Percentiles rank a stretch among this genome's conserved stretches.
phyloP scores from a whole-genome alignment of 768 basidiomycete genomes.

The Pisolithus microcarpus region DNA sequence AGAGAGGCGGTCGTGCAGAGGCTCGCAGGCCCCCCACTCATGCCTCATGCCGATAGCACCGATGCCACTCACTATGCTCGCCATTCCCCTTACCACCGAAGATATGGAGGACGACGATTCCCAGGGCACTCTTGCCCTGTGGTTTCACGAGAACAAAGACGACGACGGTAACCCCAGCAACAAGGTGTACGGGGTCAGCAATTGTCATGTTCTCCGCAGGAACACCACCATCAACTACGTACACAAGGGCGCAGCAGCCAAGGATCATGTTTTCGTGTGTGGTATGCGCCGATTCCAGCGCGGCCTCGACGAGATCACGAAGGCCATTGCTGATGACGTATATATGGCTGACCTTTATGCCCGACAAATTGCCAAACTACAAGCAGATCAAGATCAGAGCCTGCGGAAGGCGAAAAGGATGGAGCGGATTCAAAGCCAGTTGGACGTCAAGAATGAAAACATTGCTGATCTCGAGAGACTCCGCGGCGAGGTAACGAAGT shows the following conservation, averaged over 20 bases:
- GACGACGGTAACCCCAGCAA: slow-evolving; percentile 17
- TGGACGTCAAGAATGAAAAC: slow-evolving; percentile 8
- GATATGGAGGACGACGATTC: slow-evolving; percentile 20
- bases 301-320: slow-evolving; percentile 27
- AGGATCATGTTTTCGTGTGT: slow-evolving; percentile 25
- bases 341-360: slow-evolving; percentile 11
- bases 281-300: slow-evolving; percentile 29
- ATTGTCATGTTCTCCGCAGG: slow-evolving; percentile 23
- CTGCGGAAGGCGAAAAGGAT: slow-evolving; percentile 3
- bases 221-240: slow-evolving; percentile 25
- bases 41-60: slow-evolving; percentile 8
- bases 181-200: slow-evolving; percentile 23
- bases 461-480: slow-evolving; percentile 10
- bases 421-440: neutral
- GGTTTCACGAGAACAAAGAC: slow-evolving; percentile 26
- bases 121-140: slow-evolving; percentile 22
- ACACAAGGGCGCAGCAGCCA: slow-evolving; percentile 21
- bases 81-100: slow-evolving; percentile 26
- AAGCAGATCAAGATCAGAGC: slow-evolving; percentile 16
- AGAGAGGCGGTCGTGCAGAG: slow-evolving; percentile 21
- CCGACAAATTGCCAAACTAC: slow-evolving; percentile 17
- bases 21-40: slow-evolving; percentile 14
- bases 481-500: slow-evolving; percentile 6
- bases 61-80: slow-evolving; percentile 26
- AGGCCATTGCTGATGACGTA: slow-evolving; percentile 11